These are phyloP conservation scores for Pugionium cornutum DNA, from an alignment of 345 rosid genomes.

Conservation along the genomic window DNA sequence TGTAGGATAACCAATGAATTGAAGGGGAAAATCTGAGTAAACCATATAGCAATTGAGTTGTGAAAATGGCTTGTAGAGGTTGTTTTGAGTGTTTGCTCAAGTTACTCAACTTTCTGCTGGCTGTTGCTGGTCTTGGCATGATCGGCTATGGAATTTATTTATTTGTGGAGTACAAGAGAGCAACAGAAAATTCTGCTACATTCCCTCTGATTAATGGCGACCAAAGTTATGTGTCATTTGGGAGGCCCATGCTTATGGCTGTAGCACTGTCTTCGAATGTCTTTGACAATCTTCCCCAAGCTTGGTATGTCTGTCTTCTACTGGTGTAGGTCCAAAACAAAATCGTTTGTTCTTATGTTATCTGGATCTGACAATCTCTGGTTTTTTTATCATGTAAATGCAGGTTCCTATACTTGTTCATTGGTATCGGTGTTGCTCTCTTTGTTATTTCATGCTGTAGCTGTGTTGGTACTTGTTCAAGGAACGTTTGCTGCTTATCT, in stretches of 20 bases:
- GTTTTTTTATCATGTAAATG: slow-evolving; percentile 34
- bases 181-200: slow-evolving; percentile 37
- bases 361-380: slow-evolving; percentile 6
- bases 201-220: slow-evolving; percentile 40
- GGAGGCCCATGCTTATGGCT: slow-evolving; percentile 84
- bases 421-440: slow-evolving; percentile 80
- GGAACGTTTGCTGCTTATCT: slow-evolving; percentile 89
- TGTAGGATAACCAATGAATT: slow-evolving; percentile 48
- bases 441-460: slow-evolving; percentile 90
- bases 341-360: not conserved
- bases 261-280: slow-evolving; percentile 56
- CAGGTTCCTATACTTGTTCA: slow-evolving; percentile 93
- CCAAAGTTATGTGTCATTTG: slow-evolving; percentile 51
- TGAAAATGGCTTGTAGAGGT: slow-evolving; percentile 77
- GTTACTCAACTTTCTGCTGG: slow-evolving; percentile 77
- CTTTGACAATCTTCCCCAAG: slow-evolving; percentile 68
- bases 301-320: slow-evolving; percentile 72
- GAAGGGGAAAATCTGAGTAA: slow-evolving; percentile 26
- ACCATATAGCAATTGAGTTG: slow-evolving; percentile 14
- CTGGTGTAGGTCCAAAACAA: not conserved
- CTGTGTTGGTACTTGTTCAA: slow-evolving; percentile 71
- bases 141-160: slow-evolving; percentile 95
- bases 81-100: slow-evolving; percentile 78
- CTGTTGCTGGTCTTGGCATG: slow-evolving; percentile 81
- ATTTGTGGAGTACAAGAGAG: slow-evolving; percentile 68